These are phyloP conservation scores for Knufia petricola DNA, from an alignment of 2,329 filamentous ascomycete genomes.

Conservation along the genomic window DNA sequence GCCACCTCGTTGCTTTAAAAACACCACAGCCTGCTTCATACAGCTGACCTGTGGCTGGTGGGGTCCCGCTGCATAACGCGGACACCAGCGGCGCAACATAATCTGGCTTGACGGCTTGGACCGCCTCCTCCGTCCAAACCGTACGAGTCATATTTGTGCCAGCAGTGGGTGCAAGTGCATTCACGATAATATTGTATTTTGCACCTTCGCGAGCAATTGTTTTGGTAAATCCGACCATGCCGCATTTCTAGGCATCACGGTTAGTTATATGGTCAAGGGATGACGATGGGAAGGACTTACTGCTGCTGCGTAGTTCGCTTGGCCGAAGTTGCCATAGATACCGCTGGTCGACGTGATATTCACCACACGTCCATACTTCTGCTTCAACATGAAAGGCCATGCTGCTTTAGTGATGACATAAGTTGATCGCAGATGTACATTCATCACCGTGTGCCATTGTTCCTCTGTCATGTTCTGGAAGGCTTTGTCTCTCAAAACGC, in stretches of 20 bases:
- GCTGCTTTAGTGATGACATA: slow-evolving; percentile 96
- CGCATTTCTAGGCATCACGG: slow-evolving; percentile 54
- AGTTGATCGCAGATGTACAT: slow-evolving; percentile 83
- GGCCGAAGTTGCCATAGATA: slow-evolving; percentile 97
- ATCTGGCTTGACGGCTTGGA: slow-evolving; percentile 93
- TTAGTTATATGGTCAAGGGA: slow-evolving; percentile 11
- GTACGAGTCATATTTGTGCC: slow-evolving; percentile 91
- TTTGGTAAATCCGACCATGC: slow-evolving; percentile 88
- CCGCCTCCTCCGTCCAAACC: slow-evolving; percentile 89
- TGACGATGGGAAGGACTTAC: too few relatives aligned
- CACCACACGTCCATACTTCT: slow-evolving; percentile 92
- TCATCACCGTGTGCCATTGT: slow-evolving; percentile 83
- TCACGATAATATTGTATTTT: slow-evolving; percentile 96
- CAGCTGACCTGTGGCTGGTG: slow-evolving; percentile 75
- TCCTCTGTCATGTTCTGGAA: slow-evolving; percentile 96
- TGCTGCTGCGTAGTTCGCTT: slow-evolving; percentile 89
- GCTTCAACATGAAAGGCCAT: slow-evolving; percentile 94
- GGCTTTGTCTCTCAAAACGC: slow-evolving; percentile 93
- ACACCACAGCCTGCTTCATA: slow-evolving; percentile 94
- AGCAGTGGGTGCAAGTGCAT: slow-evolving; percentile 94
- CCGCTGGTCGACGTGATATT: slow-evolving; percentile 95
- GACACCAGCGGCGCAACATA: slow-evolving; percentile 91
- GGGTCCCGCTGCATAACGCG: slow-evolving; percentile 76
- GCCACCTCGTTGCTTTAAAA: slow-evolving; percentile 63
- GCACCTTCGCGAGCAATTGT: slow-evolving; percentile 82